Evolutionary conservation across 495 filamentous ascomycete genomes (phyloP).

Genomic region (Hypoxylon fuscum): DNA sequence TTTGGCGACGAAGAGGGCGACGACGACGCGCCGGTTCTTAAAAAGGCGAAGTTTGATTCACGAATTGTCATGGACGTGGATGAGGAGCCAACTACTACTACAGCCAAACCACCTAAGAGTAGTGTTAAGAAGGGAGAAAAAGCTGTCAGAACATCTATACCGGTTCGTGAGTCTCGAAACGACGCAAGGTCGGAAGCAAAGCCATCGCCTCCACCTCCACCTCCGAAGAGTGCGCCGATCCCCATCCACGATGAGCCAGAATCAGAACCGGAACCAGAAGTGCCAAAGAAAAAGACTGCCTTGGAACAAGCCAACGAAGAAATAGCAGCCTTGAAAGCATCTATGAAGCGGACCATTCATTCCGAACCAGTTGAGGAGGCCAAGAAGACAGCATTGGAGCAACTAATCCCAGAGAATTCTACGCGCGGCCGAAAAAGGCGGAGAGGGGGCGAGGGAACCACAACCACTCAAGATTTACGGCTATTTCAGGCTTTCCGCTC

Average conservation of each 20-base stretch:
- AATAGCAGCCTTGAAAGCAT: constrained; percentile 88
- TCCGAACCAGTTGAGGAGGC: constrained; percentile 63
- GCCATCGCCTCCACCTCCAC: constrained; percentile 34
- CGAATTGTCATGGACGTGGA: constrained; percentile 74
- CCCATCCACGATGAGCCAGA: constrained; percentile 47
- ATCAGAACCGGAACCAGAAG: constrained; percentile 59
- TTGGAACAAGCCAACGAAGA: constrained; percentile 87
- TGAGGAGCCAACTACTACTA: constrained; percentile 41
- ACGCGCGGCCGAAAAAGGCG: constrained; percentile 82
- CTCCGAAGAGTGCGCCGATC: constrained; percentile 32
- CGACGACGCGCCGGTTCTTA: constrained; percentile 70
- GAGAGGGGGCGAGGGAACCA: constrained; percentile 54
- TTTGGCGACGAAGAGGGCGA: constrained; percentile 89
- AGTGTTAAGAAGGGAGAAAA: constrained; percentile 45
- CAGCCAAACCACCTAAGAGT: constrained; percentile 38
- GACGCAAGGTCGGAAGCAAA: constrained; percentile 25
- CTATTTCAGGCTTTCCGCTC: constrained; percentile 79
- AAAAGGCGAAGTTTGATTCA: constrained; percentile 92
- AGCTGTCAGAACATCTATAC: constrained; percentile 40
- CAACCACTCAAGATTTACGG: constrained; percentile 64
- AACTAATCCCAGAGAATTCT: constrained; percentile 83
- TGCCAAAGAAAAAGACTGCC: constrained; percentile 68
- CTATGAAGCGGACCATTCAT: constrained; percentile 83
- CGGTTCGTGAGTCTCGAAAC: constrained; percentile 35
- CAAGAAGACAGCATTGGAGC: constrained; percentile 69